Conservation (phyloP, 2,329 filamentous ascomycete species). For the Aspergillus jensenii region DNA sequence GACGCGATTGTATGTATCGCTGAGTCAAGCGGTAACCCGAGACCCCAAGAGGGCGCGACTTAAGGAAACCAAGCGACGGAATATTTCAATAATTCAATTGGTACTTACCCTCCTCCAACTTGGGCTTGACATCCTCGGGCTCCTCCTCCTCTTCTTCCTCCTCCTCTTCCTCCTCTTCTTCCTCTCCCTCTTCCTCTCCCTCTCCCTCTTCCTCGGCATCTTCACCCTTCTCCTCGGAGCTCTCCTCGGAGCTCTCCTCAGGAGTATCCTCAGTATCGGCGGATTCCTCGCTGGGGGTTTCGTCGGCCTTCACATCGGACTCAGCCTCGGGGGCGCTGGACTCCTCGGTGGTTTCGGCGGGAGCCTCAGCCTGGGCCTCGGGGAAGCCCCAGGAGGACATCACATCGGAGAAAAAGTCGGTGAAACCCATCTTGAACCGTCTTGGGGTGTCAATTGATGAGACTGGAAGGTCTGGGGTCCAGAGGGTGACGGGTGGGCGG, state of each 20-base stretch:
- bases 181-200: slow-evolving; percentile 54
- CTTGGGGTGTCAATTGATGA: slow-evolving; percentile 31
- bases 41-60: neutral
- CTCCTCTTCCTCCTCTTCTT: slow-evolving; percentile 70
- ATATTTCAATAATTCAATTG: neutral
- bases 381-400: slow-evolving; percentile 64
- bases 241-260: slow-evolving; percentile 54
- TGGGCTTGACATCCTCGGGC: slow-evolving; percentile 80
- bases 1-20: neutral
- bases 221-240: slow-evolving; percentile 54
- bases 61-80: slow-evolving; percentile 5
- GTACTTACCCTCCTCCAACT: slow-evolving; percentile 87
- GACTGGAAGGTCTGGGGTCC: slow-evolving; percentile 26
- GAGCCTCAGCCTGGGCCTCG: slow-evolving; percentile 62
- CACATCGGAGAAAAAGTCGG: slow-evolving; percentile 64
- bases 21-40: neutral
- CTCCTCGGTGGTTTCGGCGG: slow-evolving; percentile 51
- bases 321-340: slow-evolving; percentile 42
- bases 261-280: slow-evolving; percentile 51
- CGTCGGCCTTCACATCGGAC: slow-evolving; percentile 35
- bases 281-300: slow-evolving; percentile 39
- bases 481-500: slow-evolving; percentile 18
- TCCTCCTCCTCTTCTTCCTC: slow-evolving; percentile 84
- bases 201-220: slow-evolving; percentile 46
- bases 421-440: slow-evolving; percentile 58